Base-by-base conservation (phyloP, 176 grass and related monocot species). In the Rhynchospora tenuis region DNA sequence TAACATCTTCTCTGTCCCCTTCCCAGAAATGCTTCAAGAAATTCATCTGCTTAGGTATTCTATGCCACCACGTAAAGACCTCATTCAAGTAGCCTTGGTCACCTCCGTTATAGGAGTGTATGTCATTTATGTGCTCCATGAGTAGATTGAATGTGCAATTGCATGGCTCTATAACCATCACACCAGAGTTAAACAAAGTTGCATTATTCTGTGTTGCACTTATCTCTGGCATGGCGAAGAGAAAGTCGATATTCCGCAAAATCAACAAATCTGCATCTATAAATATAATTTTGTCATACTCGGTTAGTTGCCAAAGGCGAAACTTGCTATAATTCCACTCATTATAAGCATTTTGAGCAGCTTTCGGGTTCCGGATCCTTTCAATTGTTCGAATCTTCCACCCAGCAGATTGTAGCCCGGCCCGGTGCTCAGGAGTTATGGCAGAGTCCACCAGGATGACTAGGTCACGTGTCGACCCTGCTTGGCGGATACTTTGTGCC, bases 271-370 rank as follows among this genome's bases (percentile, higher is more conserved):
- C 89, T 16, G 93, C 93, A 54, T 96, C 91, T 0, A 96, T 85
- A 85, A 96, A 96, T 12, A 96, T 83, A 20, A 96, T 59, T 79
- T 83, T 93, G 20, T 91, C 83, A 56, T 96, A 96, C 27, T 96
- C 91, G 0, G 89, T 96, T 4, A 96, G 93, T 88, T 93, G 93
- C 93, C 93, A 96, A 15, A 96, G 85, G 46, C 91, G 87, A 85
- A 96, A 89, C 85, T 96, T 96, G 88, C 93, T 96, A 66, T 96
- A 93, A 86, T 93, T 96, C 88, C 88, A 96, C 80, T 96, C 93
- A 67, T 96, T 96, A 67, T 93, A 96, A 11, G 93, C 43, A 56
- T 86, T 78, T 3, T 57, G 46, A 58, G 58, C 59, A 5, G 93
- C 93, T 46, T 78, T 90, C 1, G 93, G 93, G 79, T 96, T 93